Evolutionary conservation across 2,329 filamentous ascomycete species (phyloP).

Genomic region (Paecilomyces dactylethromorphus): DNA sequence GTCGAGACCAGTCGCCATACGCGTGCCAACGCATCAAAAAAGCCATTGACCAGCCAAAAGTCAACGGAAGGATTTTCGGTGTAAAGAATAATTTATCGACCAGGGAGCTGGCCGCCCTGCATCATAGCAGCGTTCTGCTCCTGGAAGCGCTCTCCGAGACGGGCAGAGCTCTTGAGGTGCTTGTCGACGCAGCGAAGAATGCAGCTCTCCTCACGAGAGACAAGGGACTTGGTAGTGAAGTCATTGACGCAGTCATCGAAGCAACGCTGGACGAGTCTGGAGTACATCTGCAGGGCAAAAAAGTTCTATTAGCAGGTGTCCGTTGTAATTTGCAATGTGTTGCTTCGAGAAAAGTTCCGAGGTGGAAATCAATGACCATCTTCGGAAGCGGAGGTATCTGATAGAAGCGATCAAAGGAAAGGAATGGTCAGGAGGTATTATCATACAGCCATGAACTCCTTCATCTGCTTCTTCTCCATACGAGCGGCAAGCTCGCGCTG

Average conservation of each 20-base stretch:
- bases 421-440: background rate
- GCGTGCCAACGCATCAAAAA: background rate
- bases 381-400: background rate
- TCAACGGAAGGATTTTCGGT: background rate
- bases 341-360: background rate
- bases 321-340: background rate
- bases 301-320: constrained; percentile 6
- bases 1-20: background rate
- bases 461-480: constrained; percentile 97
- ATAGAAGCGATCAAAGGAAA: background rate
- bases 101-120: constrained; percentile 50
- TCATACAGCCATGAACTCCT: constrained; percentile 95
- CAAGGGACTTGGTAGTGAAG: constrained; percentile 95
- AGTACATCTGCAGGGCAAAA: constrained; percentile 52
- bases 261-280: constrained; percentile 57
- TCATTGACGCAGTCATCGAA: constrained; percentile 97
- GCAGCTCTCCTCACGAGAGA: constrained; percentile 81
- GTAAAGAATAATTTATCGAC: constrained; percentile 20
- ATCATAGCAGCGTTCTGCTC: constrained; percentile 65
- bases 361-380: constrained; percentile 7
- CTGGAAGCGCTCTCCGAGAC: constrained; percentile 85
- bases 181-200: constrained; percentile 94
- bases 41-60: background rate
- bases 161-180: constrained; percentile 84
- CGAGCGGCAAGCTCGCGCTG: constrained; percentile 88